Conservation (phyloP, 176 grass and related monocot species). For the Phoenix roebelenii region DNA sequence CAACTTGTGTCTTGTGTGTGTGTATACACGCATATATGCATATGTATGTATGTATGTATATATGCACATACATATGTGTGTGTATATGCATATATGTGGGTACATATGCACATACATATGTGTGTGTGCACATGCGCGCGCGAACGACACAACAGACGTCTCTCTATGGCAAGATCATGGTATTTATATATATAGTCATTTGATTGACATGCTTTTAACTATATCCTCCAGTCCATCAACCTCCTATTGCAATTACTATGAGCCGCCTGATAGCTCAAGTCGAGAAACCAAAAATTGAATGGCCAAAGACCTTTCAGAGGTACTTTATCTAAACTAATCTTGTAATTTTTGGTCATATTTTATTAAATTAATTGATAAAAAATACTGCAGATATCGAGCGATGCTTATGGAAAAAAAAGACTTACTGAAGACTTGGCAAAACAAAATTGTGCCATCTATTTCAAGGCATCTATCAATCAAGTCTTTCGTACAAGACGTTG, state of each 20-base stretch:
- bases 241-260: slow-evolving; percentile 63
- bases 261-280: slow-evolving; percentile 83
- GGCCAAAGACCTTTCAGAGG: slow-evolving; percentile 91
- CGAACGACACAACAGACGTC: too few relatives aligned
- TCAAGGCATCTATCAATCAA: slow-evolving; percentile 78
- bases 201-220: slow-evolving; percentile 29
- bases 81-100: too few relatives aligned
- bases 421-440: slow-evolving; percentile 72
- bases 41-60: too few relatives aligned
- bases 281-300: slow-evolving; percentile 89
- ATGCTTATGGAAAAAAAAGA: slow-evolving; percentile 82
- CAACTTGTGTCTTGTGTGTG: too few relatives aligned
- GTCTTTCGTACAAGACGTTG: slow-evolving; percentile 72
- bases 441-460: slow-evolving; percentile 56
- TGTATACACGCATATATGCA: too few relatives aligned
- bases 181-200: slow-evolving; percentile 1
- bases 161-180: too few relatives aligned
- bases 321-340: slow-evolving; percentile 10
- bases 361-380: slow-evolving; percentile 3
- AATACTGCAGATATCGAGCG: slow-evolving; percentile 47
- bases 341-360: slow-evolving; percentile 8
- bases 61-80: too few relatives aligned
- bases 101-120: too few relatives aligned
- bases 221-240: slow-evolving; percentile 73
- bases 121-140: too few relatives aligned